A percentile compares a stretch with the other conserved stretches of the same genome.
Evolutionary conservation across 2,329 filamentous ascomycete genomes (phyloP).

Genomic region (Fusarium sp.): DNA sequence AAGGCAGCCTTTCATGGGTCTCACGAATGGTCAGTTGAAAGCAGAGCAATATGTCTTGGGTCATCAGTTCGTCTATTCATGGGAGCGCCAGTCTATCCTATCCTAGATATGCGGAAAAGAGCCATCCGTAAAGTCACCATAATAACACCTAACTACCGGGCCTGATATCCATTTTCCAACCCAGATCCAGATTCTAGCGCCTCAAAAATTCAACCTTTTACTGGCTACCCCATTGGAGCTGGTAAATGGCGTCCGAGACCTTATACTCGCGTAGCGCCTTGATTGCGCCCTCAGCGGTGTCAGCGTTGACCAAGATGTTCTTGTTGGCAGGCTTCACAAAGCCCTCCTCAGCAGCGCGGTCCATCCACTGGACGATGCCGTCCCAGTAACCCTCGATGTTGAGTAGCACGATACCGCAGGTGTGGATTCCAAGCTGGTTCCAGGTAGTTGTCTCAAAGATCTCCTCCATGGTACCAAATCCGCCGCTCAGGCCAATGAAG

Average conservation of each 20-base stretch:
- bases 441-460: constrained; percentile 91
- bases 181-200: constrained; percentile 22
- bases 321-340: constrained; percentile 80
- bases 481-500: constrained; percentile 88
- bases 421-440: constrained; percentile 97
- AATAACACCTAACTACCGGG: constrained; percentile 33
- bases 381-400: constrained; percentile 95
- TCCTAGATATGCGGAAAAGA: constrained; percentile 24
- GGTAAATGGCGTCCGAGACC: constrained; percentile 78
- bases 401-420: constrained; percentile 78
- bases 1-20: constrained; percentile 45
- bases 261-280: constrained; percentile 77
- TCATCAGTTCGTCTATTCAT: constrained; percentile 43
- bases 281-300: constrained; percentile 77
- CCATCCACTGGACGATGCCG: constrained; percentile 84
- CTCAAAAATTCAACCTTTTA: constrained; percentile 49
- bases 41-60: constrained; percentile 19
- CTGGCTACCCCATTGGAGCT: constrained; percentile 82
- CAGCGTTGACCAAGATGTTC: constrained; percentile 82
- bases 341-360: constrained; percentile 76
- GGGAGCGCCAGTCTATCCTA: constrained; percentile 36
- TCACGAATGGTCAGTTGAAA: constrained; percentile 27
- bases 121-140: constrained; percentile 21
- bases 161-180: constrained; percentile 17
- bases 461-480: constrained; percentile 96